Evolutionary conservation across 108 stramenopile species (phyloP).

Genomic region (Cyclotella sp.): DNA sequence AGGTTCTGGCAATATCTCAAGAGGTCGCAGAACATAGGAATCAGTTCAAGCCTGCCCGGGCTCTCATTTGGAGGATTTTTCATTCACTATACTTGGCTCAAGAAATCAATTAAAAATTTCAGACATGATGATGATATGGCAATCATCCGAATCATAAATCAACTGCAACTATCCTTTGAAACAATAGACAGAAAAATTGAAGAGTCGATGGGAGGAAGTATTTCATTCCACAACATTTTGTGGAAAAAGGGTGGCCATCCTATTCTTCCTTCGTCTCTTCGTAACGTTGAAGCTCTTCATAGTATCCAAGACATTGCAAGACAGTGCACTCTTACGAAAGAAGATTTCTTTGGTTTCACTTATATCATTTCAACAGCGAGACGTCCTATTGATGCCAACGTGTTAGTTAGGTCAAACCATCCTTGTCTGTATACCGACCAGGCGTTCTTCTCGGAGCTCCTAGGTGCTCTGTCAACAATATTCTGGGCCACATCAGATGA

Average conservation of each 20-base stretch:
- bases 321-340: constrained; percentile 43
- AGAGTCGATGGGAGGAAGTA: constrained; percentile 48
- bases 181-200: constrained; percentile 61
- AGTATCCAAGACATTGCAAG: constrained; percentile 48
- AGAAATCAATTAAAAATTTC: constrained; percentile 53
- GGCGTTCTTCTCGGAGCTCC: constrained; percentile 58
- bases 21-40: constrained; percentile 26
- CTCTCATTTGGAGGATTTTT: constrained; percentile 62
- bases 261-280: constrained; percentile 59
- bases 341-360: constrained; percentile 57
- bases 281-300: constrained; percentile 57
- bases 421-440: constrained; percentile 62
- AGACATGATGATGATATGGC: neutral
- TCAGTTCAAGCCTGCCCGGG: constrained; percentile 27
- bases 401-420: constrained; percentile 58
- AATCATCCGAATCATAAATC: neutral
- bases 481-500: constrained; percentile 86
- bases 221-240: constrained; percentile 49
- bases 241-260: constrained; percentile 84
- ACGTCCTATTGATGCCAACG: constrained; percentile 44
- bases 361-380: constrained; percentile 34
- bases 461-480: constrained; percentile 77
- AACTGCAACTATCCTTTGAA: constrained; percentile 48
- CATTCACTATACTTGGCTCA: constrained; percentile 83
- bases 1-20: constrained; percentile 70